Percentiles rank a stretch among this genome's conserved stretches.
Evolutionary conservation across 2,329 filamentous ascomycete genomes (phyloP).

Genomic region (Ascochyta lentis): DNA sequence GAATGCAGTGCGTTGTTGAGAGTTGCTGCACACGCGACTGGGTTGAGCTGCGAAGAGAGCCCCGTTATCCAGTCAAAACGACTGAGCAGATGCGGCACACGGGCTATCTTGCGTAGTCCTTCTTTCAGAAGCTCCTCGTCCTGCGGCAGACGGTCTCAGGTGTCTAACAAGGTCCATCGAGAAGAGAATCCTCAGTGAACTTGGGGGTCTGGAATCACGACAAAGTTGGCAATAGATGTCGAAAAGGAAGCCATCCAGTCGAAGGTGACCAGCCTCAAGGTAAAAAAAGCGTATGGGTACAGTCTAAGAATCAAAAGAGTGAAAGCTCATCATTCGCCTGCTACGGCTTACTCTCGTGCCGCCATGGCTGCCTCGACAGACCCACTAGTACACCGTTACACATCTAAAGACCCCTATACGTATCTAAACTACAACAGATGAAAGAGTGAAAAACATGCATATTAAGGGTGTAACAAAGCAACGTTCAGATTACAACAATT

Average conservation of each 20-base stretch:
- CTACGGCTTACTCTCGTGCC: not conserved
- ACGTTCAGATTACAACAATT: slow-evolving; percentile 34
- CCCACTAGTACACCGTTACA: slow-evolving; percentile 14
- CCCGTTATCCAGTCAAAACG: not conserved
- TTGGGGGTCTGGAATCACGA: too few relatives aligned
- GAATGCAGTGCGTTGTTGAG: not conserved
- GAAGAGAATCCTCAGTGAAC: too few relatives aligned
- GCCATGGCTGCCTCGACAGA: not conserved
- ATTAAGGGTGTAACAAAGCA: slow-evolving; percentile 21
- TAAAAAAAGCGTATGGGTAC: not conserved
- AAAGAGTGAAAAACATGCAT: slow-evolving; percentile 25
- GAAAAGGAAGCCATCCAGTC: not conserved
- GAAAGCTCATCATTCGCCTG: slow-evolving; percentile 6
- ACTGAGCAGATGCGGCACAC: not conserved
- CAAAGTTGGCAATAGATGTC: too few relatives aligned
- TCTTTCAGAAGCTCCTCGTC: not conserved
- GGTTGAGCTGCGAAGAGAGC: not conserved
- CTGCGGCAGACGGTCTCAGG: not conserved
- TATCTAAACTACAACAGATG: slow-evolving; percentile 35
- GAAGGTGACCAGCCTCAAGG: not conserved
- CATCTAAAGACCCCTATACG: slow-evolving; percentile 25
- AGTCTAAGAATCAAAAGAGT: not conserved
- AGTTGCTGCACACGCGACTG: not conserved
- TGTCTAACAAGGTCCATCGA: too few relatives aligned
- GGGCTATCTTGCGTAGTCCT: not conserved